A percentile compares a stretch with the other conserved stretches of the same genome.
Evolutionary conservation across 2,329 filamentous ascomycete species (phyloP).

Genomic region (Saccharata proteae): DNA sequence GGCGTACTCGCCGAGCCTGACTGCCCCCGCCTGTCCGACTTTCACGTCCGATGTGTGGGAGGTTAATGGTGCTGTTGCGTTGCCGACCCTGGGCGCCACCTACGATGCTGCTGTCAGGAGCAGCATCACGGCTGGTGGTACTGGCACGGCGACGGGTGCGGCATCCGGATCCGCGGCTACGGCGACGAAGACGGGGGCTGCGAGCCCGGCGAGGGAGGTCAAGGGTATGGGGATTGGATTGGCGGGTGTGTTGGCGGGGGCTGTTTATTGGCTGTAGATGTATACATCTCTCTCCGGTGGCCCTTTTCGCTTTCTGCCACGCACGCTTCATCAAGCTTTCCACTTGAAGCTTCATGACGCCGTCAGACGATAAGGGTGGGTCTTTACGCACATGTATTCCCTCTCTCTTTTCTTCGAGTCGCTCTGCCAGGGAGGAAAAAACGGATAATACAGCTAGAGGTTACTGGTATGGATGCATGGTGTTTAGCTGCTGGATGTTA

Average conservation of each 20-base stretch:
- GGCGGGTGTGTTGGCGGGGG: conserved; percentile 13
- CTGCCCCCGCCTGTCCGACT: conserved; percentile 56
- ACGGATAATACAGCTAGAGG: too few relatives aligned
- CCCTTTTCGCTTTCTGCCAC: too few relatives aligned
- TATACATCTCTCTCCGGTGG: too few relatives aligned
- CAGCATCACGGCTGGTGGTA: conserved; percentile 10
- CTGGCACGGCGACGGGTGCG: conserved; percentile 4
- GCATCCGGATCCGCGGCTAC: conserved; percentile 5
- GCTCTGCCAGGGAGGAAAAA: too few relatives aligned
- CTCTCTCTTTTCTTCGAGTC: too few relatives aligned
- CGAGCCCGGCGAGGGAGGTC: conserved; percentile 13
- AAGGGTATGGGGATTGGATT: conserved; percentile 14
- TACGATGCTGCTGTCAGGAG: conserved; percentile 13
- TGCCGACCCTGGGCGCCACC: conserved; percentile 55
- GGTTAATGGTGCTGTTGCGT: conserved; percentile 54
- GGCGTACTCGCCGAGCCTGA: conserved; percentile 51
- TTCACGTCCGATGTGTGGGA: conserved; percentile 60
- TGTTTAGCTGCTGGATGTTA: too few relatives aligned
- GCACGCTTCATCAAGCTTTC: too few relatives aligned
- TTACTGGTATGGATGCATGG: too few relatives aligned
- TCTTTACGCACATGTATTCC: too few relatives aligned
- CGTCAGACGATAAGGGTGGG: too few relatives aligned
- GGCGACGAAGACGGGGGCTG: conserved; percentile 12
- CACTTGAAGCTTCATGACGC: too few relatives aligned
- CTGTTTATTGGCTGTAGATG: conserved; percentile 19